phyloP scores from a whole-genome alignment of 176 grass and related monocot genomes.

The Lolium multiflorum region DNA sequence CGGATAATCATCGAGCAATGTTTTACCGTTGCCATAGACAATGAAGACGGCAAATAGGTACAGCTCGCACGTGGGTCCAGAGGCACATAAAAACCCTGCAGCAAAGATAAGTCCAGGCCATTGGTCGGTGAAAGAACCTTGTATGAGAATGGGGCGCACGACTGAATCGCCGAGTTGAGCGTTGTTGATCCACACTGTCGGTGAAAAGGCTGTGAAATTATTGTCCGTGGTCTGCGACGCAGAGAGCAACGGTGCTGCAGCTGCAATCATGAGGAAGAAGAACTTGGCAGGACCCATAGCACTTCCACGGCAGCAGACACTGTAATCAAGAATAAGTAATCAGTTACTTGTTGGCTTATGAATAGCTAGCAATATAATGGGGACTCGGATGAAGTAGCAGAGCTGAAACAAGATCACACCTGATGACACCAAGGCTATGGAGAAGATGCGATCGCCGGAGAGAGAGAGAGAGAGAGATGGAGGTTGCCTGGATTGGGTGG shows the following conservation, averaged over 20 bases:
- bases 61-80: not conserved
- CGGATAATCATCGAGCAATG: too few species aligned
- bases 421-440: not conserved
- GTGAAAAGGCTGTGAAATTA: too few species aligned
- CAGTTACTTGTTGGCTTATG: not conserved
- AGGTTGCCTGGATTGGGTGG: not conserved
- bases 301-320: not conserved
- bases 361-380: not conserved
- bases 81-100: not conserved
- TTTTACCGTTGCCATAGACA: too few species aligned
- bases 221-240: too few species aligned
- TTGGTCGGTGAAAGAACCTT: too few species aligned
- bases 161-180: too few species aligned
- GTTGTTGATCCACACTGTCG: not conserved
- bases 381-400: not conserved
- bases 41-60: not conserved
- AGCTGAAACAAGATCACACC: not conserved
- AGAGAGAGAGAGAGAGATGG: too few species aligned
- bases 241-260: not conserved
- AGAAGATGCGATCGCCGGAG: not conserved
- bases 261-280: not conserved
- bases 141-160: too few species aligned
- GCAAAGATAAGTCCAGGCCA: not conserved
- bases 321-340: not conserved
- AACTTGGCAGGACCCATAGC: not conserved